Base-by-base conservation (phyloP, 257 asterid species). In the Salvia rosmarinus region DNA sequence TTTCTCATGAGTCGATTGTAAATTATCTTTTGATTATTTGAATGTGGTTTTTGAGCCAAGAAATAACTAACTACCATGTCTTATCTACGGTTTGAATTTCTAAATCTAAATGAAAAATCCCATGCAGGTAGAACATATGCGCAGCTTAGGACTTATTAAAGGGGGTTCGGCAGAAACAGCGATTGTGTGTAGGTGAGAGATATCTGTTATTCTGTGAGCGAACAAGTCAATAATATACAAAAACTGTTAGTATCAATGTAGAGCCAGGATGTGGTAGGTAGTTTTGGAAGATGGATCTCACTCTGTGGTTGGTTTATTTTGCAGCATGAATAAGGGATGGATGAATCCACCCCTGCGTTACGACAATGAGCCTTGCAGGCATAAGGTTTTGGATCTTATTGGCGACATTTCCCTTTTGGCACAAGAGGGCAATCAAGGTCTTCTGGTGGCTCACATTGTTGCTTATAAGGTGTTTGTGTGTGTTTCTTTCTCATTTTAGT, bases 361-460 rank as follows among this genome's bases (percentile, higher is more conserved):
- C 68, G 71, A 61, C 21, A 85, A 94, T 21, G 99, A 94, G 83
- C 95, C 99, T 47, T 91, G 99, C 78, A 86, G 99, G 70, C 99
- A 94, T 77, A 94, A 94, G 87, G 89, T 86, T 73, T 81, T 94
- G 73, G 99, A 94, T 86, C 90, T 94, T 77, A 91, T 94, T 72
- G 99, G 99, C 34, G 99, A 94, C 68, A 64, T 94, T 65, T 94
- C 99, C 69, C 96, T 94, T 78, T 84, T 94, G 70, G 97, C 96
- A 72, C 76, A 78, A 67, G 82, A 80, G 71, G 97, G 99, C 49
- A 88, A 77, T 84, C 99, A 91, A 74, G 99, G 99, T 68, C 86
- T 94, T 80, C 83, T 81, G 32, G 87, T 91, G 79, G 96, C 96
- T 68, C 92, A 85, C 73, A 75, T 89, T 32, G 52, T 91, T 84